Conservation (phyloP, 805 yeast species). For the Yamadazyma nakazawae region DNA sequence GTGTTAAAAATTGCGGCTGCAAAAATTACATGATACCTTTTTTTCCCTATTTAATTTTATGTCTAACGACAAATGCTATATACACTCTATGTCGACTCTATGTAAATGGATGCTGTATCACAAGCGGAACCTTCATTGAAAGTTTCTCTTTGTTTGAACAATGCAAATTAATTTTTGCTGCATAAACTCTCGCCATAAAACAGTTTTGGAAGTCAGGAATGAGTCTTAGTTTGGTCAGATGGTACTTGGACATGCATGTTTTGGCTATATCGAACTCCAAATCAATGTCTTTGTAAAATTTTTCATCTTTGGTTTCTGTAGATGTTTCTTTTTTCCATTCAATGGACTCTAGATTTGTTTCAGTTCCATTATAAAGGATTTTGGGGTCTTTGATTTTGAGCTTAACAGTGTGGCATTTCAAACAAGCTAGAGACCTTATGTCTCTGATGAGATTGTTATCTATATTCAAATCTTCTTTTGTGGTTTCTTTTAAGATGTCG, state of each 20-base stretch:
- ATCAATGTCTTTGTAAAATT: conserved; percentile 5
- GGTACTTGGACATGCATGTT: conserved; percentile 1
- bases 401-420: conserved; percentile 25
- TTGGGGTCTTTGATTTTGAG: conserved; percentile 19
- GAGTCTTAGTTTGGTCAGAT: conserved; percentile 26
- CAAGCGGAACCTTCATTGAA: conserved; percentile 24
- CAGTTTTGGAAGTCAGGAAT: conserved; percentile 41
- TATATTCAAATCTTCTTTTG: conserved; percentile 22
- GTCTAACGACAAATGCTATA: background rate
- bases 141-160: conserved; percentile 21
- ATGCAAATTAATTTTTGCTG: conserved; percentile 23
- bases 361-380: background rate
- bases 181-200: conserved; percentile 31
- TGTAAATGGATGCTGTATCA: conserved; percentile 18
- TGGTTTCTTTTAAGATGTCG: conserved; percentile 21
- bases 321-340: conserved; percentile 7
- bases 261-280: conserved; percentile 23
- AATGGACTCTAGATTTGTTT: conserved; percentile 1
- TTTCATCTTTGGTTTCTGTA: background rate
- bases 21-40: background rate
- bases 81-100: background rate
- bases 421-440: conserved; percentile 30
- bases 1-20: background rate
- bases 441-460: conserved; percentile 27
- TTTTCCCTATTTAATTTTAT: no score